These are phyloP conservation scores for Heteromeles arbutifolia DNA, from an alignment of 306 rosid genomes.

Conservation along the genomic window DNA sequence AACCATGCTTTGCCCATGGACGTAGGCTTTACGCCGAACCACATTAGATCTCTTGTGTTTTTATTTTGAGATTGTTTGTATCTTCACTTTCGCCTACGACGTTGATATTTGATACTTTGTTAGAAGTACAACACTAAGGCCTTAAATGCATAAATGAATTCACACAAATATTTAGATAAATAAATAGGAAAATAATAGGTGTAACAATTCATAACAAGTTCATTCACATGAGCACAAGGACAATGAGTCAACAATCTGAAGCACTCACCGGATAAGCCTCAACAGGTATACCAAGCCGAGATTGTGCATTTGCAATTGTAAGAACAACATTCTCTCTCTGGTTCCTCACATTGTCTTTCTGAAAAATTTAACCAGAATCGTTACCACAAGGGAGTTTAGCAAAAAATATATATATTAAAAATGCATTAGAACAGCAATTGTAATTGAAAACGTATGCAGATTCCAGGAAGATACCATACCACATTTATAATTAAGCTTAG, in stretches of 20 bases:
- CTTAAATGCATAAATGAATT: neutral
- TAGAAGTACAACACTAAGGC: neutral
- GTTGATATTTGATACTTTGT: no score
- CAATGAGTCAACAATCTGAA: slow-evolving; percentile 14
- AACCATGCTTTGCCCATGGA: no score
- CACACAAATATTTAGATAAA: neutral
- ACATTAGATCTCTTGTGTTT: no score
- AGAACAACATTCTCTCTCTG: slow-evolving; percentile 89
- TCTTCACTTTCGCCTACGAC: no score
- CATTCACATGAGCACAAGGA: neutral
- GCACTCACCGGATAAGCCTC: slow-evolving; percentile 73
- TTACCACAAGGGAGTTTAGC: neutral
- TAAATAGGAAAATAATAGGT: neutral
- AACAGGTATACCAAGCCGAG: slow-evolving; percentile 59
- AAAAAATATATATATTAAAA: neutral
- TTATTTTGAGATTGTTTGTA: no score
- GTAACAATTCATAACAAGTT: neutral
- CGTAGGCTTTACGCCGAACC: no score
- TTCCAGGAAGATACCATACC: neutral
- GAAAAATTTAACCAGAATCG: slow-evolving; percentile 19
- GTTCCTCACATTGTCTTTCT: slow-evolving; percentile 83
- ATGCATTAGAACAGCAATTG: neutral
- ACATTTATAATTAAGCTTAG: slow-evolving; percentile 7
- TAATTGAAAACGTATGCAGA: neutral
- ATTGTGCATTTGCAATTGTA: slow-evolving; percentile 82